Evolutionary conservation across 192 early-diverging fungal species (phyloP).

Genomic region (Polychytrium aggregatum): DNA sequence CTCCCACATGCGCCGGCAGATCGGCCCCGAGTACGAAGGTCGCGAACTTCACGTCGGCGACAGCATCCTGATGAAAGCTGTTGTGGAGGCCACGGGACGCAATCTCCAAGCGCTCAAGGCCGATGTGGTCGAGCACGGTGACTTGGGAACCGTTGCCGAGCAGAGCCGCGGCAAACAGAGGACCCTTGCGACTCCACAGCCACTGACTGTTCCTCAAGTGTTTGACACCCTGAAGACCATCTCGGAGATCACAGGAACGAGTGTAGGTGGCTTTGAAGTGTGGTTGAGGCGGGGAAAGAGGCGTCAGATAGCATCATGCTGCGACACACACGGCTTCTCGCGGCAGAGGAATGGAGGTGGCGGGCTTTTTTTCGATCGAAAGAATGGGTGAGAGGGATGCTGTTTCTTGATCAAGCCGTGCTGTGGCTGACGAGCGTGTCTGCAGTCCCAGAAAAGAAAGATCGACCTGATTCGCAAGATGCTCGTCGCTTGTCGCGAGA

Average conservation of each 20-base stretch:
- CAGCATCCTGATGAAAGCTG: conserved; percentile 82
- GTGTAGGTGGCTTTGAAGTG: conserved; percentile 33
- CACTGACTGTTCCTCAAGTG: conserved; percentile 66
- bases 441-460: conserved; percentile 67
- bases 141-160: conserved; percentile 85
- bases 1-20: conserved; percentile 23
- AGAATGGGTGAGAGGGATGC: too few species aligned
- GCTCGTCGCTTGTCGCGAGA: conserved; percentile 60
- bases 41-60: conserved; percentile 95
- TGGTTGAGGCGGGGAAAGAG: background rate
- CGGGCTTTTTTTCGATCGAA: background rate
- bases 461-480: conserved; percentile 63
- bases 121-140: conserved; percentile 68
- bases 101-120: conserved; percentile 62
- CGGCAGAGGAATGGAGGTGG: background rate
- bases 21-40: conserved; percentile 89
- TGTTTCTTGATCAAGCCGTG: too few species aligned
- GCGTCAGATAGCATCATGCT: too few species aligned
- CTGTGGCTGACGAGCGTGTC: background rate
- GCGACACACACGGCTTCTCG: background rate
- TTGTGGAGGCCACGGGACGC: conserved; percentile 80
- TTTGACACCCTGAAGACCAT: conserved; percentile 83
- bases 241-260: conserved; percentile 62
- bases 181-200: conserved; percentile 72
- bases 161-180: conserved; percentile 77